A percentile compares a stretch with the other conserved stretches of the same genome.
Evolutionary conservation across 176 grass and related monocot species (phyloP).

Genomic region (Carex scoparia): DNA sequence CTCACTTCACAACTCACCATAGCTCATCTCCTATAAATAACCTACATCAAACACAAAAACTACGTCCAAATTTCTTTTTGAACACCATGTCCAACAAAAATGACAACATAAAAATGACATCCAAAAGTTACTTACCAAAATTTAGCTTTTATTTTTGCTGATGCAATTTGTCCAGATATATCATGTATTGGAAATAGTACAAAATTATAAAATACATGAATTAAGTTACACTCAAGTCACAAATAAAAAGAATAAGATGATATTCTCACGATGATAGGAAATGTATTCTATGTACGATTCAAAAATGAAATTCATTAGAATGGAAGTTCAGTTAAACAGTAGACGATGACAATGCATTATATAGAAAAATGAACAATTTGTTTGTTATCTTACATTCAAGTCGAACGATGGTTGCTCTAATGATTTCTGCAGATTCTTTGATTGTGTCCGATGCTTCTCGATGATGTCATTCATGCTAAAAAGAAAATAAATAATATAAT

Average conservation of each 20-base stretch:
- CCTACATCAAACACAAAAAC: not conserved
- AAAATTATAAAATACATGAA: not conserved
- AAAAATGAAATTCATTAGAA: not conserved
- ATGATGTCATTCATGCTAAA: slow-evolving; percentile 9
- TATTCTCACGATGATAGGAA: not conserved
- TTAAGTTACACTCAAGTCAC: no score
- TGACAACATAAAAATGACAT: no score
- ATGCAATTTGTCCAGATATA: not conserved
- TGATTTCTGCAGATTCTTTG: slow-evolving; percentile 18
- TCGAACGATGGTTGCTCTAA: not conserved
- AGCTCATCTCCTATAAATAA: no score
- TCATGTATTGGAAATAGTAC: not conserved
- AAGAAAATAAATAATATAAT: not conserved
- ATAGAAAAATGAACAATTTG: not conserved
- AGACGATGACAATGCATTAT: not conserved
- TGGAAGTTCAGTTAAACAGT: not conserved
- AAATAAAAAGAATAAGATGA: not conserved
- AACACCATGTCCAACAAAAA: no score
- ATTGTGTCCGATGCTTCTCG: slow-evolving; percentile 3
- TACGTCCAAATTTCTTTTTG: not conserved
- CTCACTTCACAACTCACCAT: no score
- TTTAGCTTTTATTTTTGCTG: not conserved
- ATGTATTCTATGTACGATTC: not conserved
- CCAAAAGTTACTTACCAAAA: not conserved
- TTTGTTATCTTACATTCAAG: slow-evolving; percentile 1